phyloP scores from a whole-genome alignment of 495 filamentous ascomycete genomes.

The Neurospora africana region DNA sequence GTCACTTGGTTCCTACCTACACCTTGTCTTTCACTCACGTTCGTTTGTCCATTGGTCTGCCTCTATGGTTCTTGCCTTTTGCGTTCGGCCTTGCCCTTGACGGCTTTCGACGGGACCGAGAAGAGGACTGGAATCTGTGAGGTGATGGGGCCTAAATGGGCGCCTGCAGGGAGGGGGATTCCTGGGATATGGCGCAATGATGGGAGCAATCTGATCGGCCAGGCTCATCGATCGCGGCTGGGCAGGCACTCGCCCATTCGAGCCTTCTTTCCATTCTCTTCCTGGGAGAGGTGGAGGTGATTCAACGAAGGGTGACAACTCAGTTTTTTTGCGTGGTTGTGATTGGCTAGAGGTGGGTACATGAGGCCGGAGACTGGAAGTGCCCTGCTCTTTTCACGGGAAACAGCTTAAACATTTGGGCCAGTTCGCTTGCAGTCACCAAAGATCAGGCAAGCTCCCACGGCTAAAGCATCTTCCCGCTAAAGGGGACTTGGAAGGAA shows the following conservation, averaged over 20 bases:
- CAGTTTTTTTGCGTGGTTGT: background rate
- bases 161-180: background rate
- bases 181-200: background rate
- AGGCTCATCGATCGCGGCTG: background rate
- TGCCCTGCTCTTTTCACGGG: background rate
- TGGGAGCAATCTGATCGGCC: background rate
- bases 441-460: background rate
- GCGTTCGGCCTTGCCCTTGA: background rate
- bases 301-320: background rate
- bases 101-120: background rate
- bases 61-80: background rate
- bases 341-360: too few species aligned
- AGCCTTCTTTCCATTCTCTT: background rate
- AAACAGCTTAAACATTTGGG: background rate
- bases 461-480: background rate
- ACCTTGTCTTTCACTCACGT: background rate
- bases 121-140: background rate
- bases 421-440: background rate
- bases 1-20: background rate
- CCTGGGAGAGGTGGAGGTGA: background rate
- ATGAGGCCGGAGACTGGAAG: too few species aligned
- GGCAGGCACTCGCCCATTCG: background rate
- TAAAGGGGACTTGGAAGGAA: background rate
- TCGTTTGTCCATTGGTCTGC: background rate
- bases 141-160: background rate